Conservation (phyloP, 2,329 filamentous ascomycete species). For the Cladosporium sp. region DNA sequence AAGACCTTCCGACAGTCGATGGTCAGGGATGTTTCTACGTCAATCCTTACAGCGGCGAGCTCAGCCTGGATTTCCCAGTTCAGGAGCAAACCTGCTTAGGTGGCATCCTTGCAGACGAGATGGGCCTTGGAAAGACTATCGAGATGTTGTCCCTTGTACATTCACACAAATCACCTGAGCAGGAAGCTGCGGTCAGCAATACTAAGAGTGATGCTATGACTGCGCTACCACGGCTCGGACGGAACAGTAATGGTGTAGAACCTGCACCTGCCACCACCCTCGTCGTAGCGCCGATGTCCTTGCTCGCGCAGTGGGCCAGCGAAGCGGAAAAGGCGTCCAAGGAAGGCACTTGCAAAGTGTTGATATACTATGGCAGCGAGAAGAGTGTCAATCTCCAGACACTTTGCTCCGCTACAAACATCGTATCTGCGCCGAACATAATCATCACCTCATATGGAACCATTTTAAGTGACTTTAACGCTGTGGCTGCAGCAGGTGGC, state of each 20-base stretch:
- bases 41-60: conserved; percentile 92
- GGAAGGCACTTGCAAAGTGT: conserved; percentile 72
- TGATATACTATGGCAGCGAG: conserved; percentile 89
- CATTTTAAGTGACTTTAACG: conserved; percentile 82
- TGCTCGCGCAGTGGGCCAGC: conserved; percentile 95
- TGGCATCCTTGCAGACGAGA: conserved; percentile 90
- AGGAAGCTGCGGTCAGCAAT: conserved; percentile 25
- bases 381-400: conserved; percentile 74
- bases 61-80: conserved; percentile 84
- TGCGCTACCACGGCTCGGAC: conserved; percentile 59
- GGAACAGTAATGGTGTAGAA: conserved; percentile 54
- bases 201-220: conserved; percentile 47
- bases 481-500: conserved; percentile 64
- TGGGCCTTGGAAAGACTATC: conserved; percentile 97
- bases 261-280: conserved; percentile 83
- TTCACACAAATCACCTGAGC: conserved; percentile 60
- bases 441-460: conserved; percentile 94
- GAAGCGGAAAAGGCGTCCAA: conserved; percentile 89
- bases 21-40: conserved; percentile 79
- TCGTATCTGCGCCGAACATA: conserved; percentile 73
- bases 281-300: conserved; percentile 93
- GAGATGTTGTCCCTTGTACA: conserved; percentile 96
- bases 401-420: conserved; percentile 72
- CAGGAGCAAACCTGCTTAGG: conserved; percentile 95
- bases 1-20: conserved; percentile 62